Percentiles rank a stretch among this genome's conserved stretches.
Evolutionary conservation across 2,329 filamentous ascomycete genomes (phyloP).

Genomic region (Diaporthe destruens): DNA sequence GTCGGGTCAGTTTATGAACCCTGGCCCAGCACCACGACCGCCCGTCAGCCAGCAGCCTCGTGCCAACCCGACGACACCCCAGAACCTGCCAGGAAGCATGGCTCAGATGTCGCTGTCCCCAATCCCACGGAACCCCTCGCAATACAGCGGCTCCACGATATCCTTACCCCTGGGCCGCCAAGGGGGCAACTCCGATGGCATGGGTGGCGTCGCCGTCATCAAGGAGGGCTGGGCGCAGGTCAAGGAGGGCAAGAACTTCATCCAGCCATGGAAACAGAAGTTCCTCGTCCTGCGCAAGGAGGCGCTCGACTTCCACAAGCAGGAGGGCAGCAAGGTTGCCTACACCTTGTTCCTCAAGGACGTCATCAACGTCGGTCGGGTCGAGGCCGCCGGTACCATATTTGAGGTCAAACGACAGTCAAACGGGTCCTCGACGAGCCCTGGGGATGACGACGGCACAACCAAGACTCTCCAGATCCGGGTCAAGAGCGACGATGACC

Average conservation of each 20-base stretch:
- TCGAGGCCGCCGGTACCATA: constrained; percentile 90
- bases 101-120: constrained; percentile 82
- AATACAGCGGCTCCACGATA: constrained; percentile 78
- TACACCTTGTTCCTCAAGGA: constrained; percentile 88
- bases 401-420: constrained; percentile 90
- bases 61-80: constrained; percentile 76
- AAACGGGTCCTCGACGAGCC: constrained; percentile 76
- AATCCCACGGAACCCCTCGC: constrained; percentile 73
- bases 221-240: constrained; percentile 87
- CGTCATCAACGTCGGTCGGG: constrained; percentile 89
- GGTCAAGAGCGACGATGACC: constrained; percentile 94
- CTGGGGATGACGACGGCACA: constrained; percentile 82
- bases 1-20: constrained; percentile 89
- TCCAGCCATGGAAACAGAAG: constrained; percentile 90
- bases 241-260: constrained; percentile 90
- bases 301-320: constrained; percentile 94
- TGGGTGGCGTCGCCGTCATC: constrained; percentile 78
- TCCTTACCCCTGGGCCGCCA: constrained; percentile 77
- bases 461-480: constrained; percentile 90
- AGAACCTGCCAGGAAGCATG: constrained; percentile 80
- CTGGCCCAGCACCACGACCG: constrained; percentile 91
- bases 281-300: constrained; percentile 94
- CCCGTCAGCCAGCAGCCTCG: constrained; percentile 74
- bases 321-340: constrained; percentile 87
- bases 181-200: constrained; percentile 61